Percentiles rank a stretch among this genome's conserved stretches.
These are phyloP conservation scores for Bruguiera hainesii DNA, from an alignment of 441 rosid species.

Conservation along the genomic window DNA sequence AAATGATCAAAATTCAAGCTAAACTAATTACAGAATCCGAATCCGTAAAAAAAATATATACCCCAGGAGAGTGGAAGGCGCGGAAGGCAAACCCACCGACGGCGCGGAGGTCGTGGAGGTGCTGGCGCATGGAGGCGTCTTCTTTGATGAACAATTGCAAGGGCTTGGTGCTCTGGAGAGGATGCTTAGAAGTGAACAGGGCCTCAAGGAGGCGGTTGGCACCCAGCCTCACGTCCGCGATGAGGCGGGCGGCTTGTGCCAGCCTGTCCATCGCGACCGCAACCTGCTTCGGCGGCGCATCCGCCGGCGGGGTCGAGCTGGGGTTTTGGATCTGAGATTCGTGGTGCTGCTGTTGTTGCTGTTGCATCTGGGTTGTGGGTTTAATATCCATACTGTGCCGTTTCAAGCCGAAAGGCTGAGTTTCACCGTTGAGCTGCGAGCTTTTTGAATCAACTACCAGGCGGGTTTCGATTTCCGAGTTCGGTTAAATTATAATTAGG, in stretches of 20 bases:
- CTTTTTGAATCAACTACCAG: too few species aligned
- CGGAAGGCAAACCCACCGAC: slow-evolving; percentile 40
- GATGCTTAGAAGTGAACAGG: slow-evolving; percentile 57
- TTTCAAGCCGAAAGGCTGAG: too few species aligned
- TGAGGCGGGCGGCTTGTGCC: slow-evolving; percentile 76
- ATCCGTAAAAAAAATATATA: neutral
- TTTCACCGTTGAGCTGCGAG: too few species aligned
- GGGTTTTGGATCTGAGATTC: slow-evolving; percentile 17
- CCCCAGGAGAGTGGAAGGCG: neutral
- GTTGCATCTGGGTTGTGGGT: slow-evolving; percentile 5
- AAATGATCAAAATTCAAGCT: slow-evolving; percentile 16
- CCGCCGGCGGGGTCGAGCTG: slow-evolving; percentile 29
- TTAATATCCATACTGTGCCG: slow-evolving; percentile 6
- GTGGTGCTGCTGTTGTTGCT: slow-evolving; percentile 18
- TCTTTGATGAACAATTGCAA: slow-evolving; percentile 57
- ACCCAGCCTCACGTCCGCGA: slow-evolving; percentile 86
- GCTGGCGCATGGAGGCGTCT: slow-evolving; percentile 87
- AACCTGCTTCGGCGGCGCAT: slow-evolving; percentile 98
- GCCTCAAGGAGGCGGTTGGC: slow-evolving; percentile 94
- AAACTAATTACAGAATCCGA: neutral
- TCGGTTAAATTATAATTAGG: too few species aligned
- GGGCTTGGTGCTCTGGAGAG: slow-evolving; percentile 63
- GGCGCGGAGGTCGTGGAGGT: slow-evolving; percentile 72
- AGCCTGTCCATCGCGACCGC: slow-evolving; percentile 94
- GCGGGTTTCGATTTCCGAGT: too few species aligned